Evolutionary conservation across 805 yeast species (phyloP), one percentile per base, ranked within the genome.

Genomic region (Aciculoconidium aculeatum): DNA sequence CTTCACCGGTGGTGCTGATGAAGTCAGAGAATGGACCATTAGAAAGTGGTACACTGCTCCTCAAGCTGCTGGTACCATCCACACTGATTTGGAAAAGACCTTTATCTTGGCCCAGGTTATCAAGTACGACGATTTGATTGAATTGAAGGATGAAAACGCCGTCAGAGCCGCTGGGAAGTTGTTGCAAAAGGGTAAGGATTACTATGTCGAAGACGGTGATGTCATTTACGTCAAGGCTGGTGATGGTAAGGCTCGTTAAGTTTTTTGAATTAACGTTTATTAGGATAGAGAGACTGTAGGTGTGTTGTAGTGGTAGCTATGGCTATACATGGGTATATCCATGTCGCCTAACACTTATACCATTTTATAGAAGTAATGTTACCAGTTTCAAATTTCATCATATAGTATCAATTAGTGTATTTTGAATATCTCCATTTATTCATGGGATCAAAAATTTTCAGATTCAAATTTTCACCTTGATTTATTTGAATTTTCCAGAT

Each of bases 51-150:
- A 90, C 26, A 80, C 84, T 47, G 96, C 96, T 31, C 98, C 98
- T n/a, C 87, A 83, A 52, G 97, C 98, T 25, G 98, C 98, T 13
- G 97, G 96, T 56, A 95, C 92, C 25, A 90, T 90, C 49, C 98
- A 92, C 61, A 83, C 88, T 21, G 98, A 90, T 64, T 75, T 90
- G 56, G 88, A 85, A 73, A 84, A 80, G 58, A 90, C 97, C 13
- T 92, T 92, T 57, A 87, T 92, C 49, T 77, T 86, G 47, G 98
- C 97, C 25, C 87, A 86, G 58, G 82, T 92, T 42, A 86, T 86
- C 51, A 88, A 86, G 51, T 92, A 75, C 65, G 72, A 70, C 14
- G 96, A 87, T 52, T 62, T 88, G 38, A 58, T 77, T 28, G 90
- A 82, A 60, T 53, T 58, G 25, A 63, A 63, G 35, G 96, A 90